Base-by-base conservation (phyloP, 352 stramenopile genomes). In the Globisporangium cylindrosporum region DNA sequence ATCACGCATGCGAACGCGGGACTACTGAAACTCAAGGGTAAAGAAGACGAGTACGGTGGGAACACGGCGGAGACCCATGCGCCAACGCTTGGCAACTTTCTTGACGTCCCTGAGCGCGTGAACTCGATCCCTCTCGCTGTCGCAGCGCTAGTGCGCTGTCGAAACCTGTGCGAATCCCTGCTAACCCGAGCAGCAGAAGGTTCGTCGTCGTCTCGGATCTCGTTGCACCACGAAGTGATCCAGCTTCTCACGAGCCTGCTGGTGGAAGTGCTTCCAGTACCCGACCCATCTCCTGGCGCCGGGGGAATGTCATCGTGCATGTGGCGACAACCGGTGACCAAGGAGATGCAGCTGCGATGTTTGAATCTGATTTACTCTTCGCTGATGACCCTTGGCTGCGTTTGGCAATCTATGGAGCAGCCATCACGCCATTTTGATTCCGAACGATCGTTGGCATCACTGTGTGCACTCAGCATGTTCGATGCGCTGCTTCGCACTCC, bases 341-440 rank as follows among this genome's bases (percentile, higher is more conserved):
- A 94, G 56, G 82, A 94, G 25, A 80, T 95, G 74, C 89, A 97
- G 66, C 55, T 96, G 38, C 89, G 81, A 24, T 94, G 87, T 36
- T 58, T 97, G 10, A 83, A 84, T 7, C 77, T 89, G 22, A 73
- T 97, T n/a, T 77, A 93, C 71, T 88, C 81, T 8, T 65, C 92
- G 0, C 59, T 94, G 54, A 89, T 97, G 77, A 85, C 93, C 38
- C 74, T 96, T 20, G 88, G 85, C 3, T 88, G 79, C 48, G 86
- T 94, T 20, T 97, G 90, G 90, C 89, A 97, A 62, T 94, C 88
- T 0, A 93, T 97, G 59, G 88, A 97, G 66, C 87, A 92, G 48
- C 89, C 89, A 29, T 88, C 82, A n/a, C 85, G 89, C 15, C 82
- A 88, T 15, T 94, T 96, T 74, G 89, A 97, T 66, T 95, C 89